Conservation (phyloP, 2,329 filamentous ascomycete species). For the Pestalotiopsis sp. region DNA sequence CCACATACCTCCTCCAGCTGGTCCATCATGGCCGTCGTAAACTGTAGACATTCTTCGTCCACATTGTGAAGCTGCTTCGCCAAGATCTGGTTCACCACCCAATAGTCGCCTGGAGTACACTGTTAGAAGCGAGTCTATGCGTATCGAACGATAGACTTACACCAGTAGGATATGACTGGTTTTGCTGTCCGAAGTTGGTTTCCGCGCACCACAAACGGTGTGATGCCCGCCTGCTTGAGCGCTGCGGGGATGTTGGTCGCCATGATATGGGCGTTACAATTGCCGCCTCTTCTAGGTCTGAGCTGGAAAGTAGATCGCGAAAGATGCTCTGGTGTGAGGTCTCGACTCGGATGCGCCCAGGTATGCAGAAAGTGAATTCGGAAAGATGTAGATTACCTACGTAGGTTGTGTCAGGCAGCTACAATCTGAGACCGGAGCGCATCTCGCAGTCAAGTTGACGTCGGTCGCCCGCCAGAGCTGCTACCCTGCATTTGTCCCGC, state of each 20-base stretch:
- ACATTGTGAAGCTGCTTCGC: constrained; percentile 74
- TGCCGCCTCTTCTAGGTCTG: not conserved
- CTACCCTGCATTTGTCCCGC: not conserved
- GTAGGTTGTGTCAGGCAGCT: not conserved
- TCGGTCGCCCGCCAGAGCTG: not conserved
- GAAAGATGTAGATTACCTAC: not conserved
- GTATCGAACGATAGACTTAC: constrained; percentile 53
- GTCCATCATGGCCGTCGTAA: constrained; percentile 86
- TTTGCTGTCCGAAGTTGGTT: constrained; percentile 82
- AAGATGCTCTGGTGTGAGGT: not conserved
- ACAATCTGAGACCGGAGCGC: not conserved
- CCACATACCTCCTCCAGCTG: constrained; percentile 74
- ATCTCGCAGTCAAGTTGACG: not conserved
- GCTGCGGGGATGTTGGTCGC: constrained; percentile 68
- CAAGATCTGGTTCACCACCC: constrained; percentile 91
- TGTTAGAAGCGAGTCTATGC: constrained; percentile 16
- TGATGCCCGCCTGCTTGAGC: constrained; percentile 80
- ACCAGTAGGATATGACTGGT: constrained; percentile 93
- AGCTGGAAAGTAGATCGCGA: not conserved
- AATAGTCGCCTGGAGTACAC: constrained; percentile 71
- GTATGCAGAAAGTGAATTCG: not conserved
- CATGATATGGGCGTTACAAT: constrained; percentile 52
- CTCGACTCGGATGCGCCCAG: not conserved
- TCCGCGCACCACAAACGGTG: constrained; percentile 81
- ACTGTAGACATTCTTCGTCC: constrained; percentile 77